A percentile compares a stretch with the other conserved stretches of the same genome.
Conservation (phyloP, 78 protist species). For the Speleostelium caveatum region DNA sequence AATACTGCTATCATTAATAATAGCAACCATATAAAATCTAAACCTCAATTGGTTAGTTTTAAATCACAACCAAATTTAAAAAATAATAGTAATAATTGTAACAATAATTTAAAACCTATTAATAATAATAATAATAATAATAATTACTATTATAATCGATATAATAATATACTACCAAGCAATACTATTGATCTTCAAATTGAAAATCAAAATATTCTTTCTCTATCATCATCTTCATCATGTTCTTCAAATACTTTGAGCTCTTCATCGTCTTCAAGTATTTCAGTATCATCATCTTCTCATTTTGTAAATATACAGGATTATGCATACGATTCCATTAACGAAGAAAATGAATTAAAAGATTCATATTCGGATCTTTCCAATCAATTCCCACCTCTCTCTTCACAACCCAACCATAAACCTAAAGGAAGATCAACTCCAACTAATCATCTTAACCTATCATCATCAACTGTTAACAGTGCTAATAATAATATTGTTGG, state of each 20-base stretch:
- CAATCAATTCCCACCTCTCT: not conserved
- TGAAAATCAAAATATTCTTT: too few relatives aligned
- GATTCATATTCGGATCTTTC: not conserved
- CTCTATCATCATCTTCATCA: not conserved
- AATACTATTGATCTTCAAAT: too few relatives aligned
- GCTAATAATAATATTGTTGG: too few relatives aligned
- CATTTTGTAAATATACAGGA: not conserved
- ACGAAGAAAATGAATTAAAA: not conserved
- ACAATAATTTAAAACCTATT: constrained; percentile 7
- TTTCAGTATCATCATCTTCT: not conserved
- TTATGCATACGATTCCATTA: not conserved
- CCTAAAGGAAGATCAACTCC: not conserved
- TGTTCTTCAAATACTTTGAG: too few relatives aligned
- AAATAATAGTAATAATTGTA: constrained; percentile 9
- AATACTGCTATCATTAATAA: too few relatives aligned
- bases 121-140: not conserved
- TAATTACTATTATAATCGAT: not conserved
- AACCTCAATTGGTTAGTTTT: constrained; percentile 46
- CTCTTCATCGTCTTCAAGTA: not conserved
- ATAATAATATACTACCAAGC: not conserved
- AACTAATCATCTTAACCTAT: too few relatives aligned
- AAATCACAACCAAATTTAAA: constrained; percentile 79
- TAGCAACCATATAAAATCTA: too few relatives aligned
- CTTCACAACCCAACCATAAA: not conserved
- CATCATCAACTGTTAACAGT: not conserved